A percentile compares a stretch with the other conserved stretches of the same genome.
Evolutionary conservation across 352 stramenopile genomes (phyloP).

Genomic region (Globisporangium abappressorium): DNA sequence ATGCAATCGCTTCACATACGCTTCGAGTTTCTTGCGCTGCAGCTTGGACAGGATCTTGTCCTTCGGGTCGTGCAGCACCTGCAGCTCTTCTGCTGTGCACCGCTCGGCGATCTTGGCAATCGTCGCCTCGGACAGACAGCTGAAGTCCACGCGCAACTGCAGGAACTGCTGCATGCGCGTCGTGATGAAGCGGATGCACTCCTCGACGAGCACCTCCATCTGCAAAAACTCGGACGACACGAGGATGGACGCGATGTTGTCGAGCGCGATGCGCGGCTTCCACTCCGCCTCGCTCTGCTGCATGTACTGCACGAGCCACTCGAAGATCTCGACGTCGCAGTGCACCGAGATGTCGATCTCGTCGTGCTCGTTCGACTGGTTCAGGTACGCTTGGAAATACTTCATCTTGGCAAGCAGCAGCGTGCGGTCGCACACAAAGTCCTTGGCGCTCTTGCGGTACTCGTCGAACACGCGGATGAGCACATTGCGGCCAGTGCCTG

Average conservation of each 20-base stretch:
- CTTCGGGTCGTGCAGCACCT: constrained; percentile 75
- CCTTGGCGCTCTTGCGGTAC: constrained; percentile 77
- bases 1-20: constrained; percentile 39
- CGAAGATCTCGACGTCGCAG: constrained; percentile 91
- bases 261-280: constrained; percentile 47
- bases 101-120: constrained; percentile 66
- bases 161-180: constrained; percentile 77
- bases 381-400: constrained; percentile 88
- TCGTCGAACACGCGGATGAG: constrained; percentile 91
- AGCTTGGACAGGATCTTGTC: constrained; percentile 88
- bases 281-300: constrained; percentile 50
- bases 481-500: constrained; percentile 34
- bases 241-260: constrained; percentile 85
- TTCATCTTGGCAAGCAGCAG: constrained; percentile 88
- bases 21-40: constrained; percentile 79
- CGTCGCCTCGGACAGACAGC: constrained; percentile 76
- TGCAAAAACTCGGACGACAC: constrained; percentile 91
- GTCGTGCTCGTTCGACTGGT: constrained; percentile 73
- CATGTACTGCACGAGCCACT: constrained; percentile 90
- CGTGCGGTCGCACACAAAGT: constrained; percentile 81
- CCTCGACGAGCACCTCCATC: constrained; percentile 85
- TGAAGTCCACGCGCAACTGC: constrained; percentile 82
- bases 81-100: constrained; percentile 54
- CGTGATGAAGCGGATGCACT: constrained; percentile 82
- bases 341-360: constrained; percentile 93